These are phyloP conservation scores for Rhynchospora tenuis DNA, from an alignment of 176 grass and related monocot genomes.

Conservation along the genomic window DNA sequence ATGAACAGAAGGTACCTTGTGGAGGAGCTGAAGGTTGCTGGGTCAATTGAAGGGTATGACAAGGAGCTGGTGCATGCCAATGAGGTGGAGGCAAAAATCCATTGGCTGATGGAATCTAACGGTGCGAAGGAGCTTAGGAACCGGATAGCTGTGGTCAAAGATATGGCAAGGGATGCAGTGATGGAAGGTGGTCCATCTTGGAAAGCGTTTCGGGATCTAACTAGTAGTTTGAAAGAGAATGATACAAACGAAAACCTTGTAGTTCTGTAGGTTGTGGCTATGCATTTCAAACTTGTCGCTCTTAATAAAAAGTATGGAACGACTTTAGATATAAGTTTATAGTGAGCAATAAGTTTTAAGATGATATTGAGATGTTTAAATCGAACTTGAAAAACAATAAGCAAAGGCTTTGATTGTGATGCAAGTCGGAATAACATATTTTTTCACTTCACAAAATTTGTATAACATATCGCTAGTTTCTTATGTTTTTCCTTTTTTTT, in stretches of 20 bases:
- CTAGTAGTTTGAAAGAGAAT: background rate
- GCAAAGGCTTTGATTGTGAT: too few relatives aligned
- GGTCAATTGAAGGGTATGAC: constrained; percentile 11
- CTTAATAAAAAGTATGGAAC: too few relatives aligned
- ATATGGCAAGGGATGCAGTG: constrained; percentile 6
- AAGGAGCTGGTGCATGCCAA: background rate
- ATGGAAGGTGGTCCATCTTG: constrained; percentile 10
- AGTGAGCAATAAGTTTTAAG: too few relatives aligned
- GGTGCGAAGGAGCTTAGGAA: constrained; percentile 10
- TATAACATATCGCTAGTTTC: too few relatives aligned
- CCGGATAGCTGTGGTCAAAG: background rate
- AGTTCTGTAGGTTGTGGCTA: background rate
- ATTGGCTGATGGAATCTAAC: constrained; percentile 28
- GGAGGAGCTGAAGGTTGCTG: constrained; percentile 3
- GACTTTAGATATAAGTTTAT: too few relatives aligned
- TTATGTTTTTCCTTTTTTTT: too few relatives aligned
- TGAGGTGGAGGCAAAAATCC: constrained; percentile 29
- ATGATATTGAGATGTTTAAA: too few relatives aligned
- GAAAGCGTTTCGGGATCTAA: background rate
- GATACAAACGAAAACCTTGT: background rate
- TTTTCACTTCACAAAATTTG: too few relatives aligned
- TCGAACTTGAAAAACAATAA: too few relatives aligned
- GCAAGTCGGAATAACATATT: too few relatives aligned
- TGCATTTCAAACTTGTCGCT: too few relatives aligned
- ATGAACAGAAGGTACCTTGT: constrained; percentile 27